Evolutionary conservation across 129 eudicot genomes (phyloP).

Genomic region (Oenanthe sinensis): DNA sequence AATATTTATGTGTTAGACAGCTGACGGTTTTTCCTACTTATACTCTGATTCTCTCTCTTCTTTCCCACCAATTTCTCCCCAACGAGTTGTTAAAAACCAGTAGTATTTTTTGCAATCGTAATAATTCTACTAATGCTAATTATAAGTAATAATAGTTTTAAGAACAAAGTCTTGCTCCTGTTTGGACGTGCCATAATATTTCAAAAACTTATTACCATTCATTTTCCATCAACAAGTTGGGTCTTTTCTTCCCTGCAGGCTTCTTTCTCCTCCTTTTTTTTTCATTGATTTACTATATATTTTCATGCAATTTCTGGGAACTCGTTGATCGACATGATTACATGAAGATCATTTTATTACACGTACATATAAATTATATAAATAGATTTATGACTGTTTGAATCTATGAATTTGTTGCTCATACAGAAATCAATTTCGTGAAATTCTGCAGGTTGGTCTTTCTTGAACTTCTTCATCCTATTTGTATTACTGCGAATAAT

Average conservation of each 20-base stretch:
- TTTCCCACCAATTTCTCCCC: conserved; percentile 30
- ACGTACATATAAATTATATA: not conserved
- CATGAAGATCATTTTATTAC: not conserved
- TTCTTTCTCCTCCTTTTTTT: not conserved
- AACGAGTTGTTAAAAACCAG: conserved; percentile 14
- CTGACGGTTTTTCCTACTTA: too few relatives aligned
- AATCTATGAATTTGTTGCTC: not conserved
- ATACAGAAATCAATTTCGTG: not conserved
- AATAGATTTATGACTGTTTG: not conserved
- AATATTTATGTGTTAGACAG: too few relatives aligned
- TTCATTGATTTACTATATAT: not conserved
- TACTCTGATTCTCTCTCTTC: conserved; percentile 9
- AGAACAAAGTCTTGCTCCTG: not conserved
- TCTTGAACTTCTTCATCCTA: not conserved
- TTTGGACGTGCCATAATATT: conserved; percentile 3
- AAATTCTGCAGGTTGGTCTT: conserved; percentile 5
- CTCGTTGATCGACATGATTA: not conserved
- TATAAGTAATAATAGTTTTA: not conserved
- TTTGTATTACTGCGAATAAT: not conserved
- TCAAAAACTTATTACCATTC: not conserved
- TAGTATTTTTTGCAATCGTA: not conserved
- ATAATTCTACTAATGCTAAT: conserved; percentile 3
- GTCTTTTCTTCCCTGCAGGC: not conserved
- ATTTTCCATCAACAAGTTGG: conserved; percentile 1
- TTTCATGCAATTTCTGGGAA: not conserved